Conservation (phyloP, 2,329 filamentous ascomycete species). For the Xylariaceae sp. region DNA sequence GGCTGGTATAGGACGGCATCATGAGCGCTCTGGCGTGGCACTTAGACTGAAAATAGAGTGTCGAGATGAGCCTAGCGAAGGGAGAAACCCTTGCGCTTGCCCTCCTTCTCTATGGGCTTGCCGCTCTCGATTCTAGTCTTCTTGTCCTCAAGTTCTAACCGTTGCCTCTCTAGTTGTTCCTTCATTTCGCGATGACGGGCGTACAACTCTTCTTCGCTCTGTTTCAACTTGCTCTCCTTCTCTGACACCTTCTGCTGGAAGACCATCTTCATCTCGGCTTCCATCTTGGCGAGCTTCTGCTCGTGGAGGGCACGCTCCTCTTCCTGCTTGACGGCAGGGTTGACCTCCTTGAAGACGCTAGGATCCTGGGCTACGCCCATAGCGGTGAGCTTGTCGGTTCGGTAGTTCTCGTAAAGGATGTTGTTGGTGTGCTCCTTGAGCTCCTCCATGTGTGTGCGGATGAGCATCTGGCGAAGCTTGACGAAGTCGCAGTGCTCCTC, state of each 20-base stretch:
- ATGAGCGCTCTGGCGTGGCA: slow-evolving; percentile 54
- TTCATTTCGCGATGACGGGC: slow-evolving; percentile 99
- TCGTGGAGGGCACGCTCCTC: slow-evolving; percentile 97
- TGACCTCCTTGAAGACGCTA: slow-evolving; percentile 99
- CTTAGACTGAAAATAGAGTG: slow-evolving; percentile 35
- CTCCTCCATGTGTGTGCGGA: slow-evolving; percentile 99
- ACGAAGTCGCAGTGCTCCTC: slow-evolving; percentile 99
- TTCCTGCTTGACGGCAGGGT: slow-evolving; percentile 99
- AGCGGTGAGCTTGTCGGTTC: slow-evolving; percentile 95
- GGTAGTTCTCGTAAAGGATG: slow-evolving; percentile 97
- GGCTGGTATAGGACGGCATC: slow-evolving; percentile 57
- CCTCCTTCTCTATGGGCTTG: slow-evolving; percentile 92
- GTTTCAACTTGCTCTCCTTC: slow-evolving; percentile 99
- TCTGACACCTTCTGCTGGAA: slow-evolving; percentile 99
- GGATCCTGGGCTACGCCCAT: slow-evolving; percentile 99
- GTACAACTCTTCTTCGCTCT: slow-evolving; percentile 98
- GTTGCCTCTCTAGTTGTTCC: slow-evolving; percentile 94
- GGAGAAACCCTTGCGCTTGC: slow-evolving; percentile 99
- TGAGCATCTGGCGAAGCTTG: slow-evolving; percentile 99
- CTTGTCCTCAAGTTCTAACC: slow-evolving; percentile 95
- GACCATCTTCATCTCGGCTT: slow-evolving; percentile 99
- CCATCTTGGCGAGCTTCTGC: slow-evolving; percentile 99
- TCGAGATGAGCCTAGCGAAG: slow-evolving; percentile 64
- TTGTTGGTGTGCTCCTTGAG: slow-evolving; percentile 99
- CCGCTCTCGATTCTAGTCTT: slow-evolving; percentile 93